Evolutionary conservation across 73 alveolate genomes (phyloP), one percentile per base, ranked within the genome.

Genomic region (Blepharisma stoltei): DNA sequence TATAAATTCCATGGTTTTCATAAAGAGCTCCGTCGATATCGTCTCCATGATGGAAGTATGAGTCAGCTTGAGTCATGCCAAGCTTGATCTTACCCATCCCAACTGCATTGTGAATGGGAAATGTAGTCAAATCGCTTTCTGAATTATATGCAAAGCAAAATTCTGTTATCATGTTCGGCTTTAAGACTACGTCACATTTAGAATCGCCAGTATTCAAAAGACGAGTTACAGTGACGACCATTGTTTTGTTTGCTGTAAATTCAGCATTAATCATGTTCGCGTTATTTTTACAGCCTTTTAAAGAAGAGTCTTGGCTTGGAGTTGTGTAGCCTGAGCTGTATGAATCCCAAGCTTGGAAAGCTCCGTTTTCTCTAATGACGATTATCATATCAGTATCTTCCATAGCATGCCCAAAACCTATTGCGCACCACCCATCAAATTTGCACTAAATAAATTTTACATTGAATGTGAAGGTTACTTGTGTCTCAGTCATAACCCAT

Each of bases 351-450:
- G 23, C 49, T 14, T 8, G n/a, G 46, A 60, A 8, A 1, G 0
- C 46, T 8, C 23, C 23, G 48, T 25, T 25, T 14, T n/a, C 38
- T 8, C 23, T 18, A 8, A 60, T 14, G 23, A 38, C 73, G 3
- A 60, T 25, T 8, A 60, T 60, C 38, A 60, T 60, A n/a, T 60
- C 73, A 60, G 73, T 60, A 60, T 60, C 23, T 18, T 60, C 45
- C 73, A 60, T 60, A 18, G 46, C 73, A 60, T 60, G 73, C 0
- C 14, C 73, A 60, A 60, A 60, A n/a, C 46, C 14, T 18, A 60
- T 25, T 25, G 47, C 73, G 5, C 73, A 60, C 73, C 73, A 60
- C 11, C 73, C 45, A 9, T 18, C n/a, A 25, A 60, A 8, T 8
- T 60, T 60, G 23, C 11, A 60, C 65, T 50, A 50, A 50, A 50